These are phyloP conservation scores for Galerina sulciceps DNA, from an alignment of 768 basidiomycete genomes.

Conservation along the genomic window DNA sequence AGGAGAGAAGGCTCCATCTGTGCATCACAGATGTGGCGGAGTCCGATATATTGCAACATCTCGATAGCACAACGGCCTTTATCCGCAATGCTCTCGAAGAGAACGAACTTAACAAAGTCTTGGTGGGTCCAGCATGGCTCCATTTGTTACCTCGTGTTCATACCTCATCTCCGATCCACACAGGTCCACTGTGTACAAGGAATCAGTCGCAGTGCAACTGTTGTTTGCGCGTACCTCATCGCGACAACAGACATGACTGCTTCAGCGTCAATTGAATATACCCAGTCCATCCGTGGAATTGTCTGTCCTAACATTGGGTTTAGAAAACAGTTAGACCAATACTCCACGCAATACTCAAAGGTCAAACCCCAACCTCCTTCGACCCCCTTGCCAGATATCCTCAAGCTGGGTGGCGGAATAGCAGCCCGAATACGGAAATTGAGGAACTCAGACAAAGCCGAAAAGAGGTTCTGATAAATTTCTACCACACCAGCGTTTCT, in stretches of 20 bases:
- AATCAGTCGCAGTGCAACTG: conserved; percentile 74
- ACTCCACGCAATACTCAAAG: conserved; percentile 33
- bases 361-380: conserved; percentile 15
- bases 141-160: not conserved
- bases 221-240: conserved; percentile 75
- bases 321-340: conserved; percentile 55
- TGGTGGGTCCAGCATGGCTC: conserved; percentile 29
- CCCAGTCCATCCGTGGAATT: conserved; percentile 60
- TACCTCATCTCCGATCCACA: not conserved
- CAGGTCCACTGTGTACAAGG: conserved; percentile 83
- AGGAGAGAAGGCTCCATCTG: conserved; percentile 53
- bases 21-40: conserved; percentile 31
- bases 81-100: conserved; percentile 36
- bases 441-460: conserved; percentile 8
- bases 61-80: conserved; percentile 40
- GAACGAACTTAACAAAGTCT: conserved; percentile 39
- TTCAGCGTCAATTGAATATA: conserved; percentile 56
- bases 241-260: conserved; percentile 57
- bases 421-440: conserved; percentile 35
- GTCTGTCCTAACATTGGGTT: conserved; percentile 74
- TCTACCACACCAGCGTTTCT: not conserved
- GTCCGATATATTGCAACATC: conserved; percentile 36
- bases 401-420: conserved; percentile 25
- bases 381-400: conserved; percentile 8
- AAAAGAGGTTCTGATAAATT: not conserved